Evolutionary conservation across 1,139 yeast species (phyloP).

Genomic region (Yamadazyma atlantica): DNA sequence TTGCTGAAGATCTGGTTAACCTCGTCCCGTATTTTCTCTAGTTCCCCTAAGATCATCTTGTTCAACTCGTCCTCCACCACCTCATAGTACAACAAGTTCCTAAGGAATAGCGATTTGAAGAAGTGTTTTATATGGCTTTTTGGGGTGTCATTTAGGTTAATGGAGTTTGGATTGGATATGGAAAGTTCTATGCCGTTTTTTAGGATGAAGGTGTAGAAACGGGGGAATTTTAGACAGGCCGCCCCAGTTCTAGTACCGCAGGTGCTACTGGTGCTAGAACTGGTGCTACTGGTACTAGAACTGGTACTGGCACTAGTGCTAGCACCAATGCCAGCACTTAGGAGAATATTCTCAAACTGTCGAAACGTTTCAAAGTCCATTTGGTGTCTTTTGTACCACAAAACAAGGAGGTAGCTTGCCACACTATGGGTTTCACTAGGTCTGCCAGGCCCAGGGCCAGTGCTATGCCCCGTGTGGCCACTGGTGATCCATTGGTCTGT

Average conservation of each 20-base stretch:
- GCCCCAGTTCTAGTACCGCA: too few species aligned
- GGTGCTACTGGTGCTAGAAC: too few species aligned
- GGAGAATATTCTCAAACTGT: conserved; percentile 26
- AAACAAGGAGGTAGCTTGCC: not conserved
- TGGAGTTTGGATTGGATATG: too few species aligned
- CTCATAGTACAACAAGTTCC: not conserved
- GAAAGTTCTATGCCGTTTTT: not conserved
- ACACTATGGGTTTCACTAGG: too few species aligned
- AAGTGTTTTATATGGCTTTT: not conserved
- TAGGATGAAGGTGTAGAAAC: conserved; percentile 20
- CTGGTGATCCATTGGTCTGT: too few species aligned
- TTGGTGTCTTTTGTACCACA: conserved; percentile 1
- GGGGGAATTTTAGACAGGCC: conserved; percentile 28
- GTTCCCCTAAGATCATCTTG: conserved; percentile 6
- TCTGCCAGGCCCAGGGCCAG: too few species aligned
- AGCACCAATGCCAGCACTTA: too few species aligned
- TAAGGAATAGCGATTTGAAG: not conserved
- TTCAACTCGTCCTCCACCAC: conserved; percentile 12
- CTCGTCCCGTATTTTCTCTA: not conserved
- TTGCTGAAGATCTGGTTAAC: too few species aligned
- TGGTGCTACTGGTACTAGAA: too few species aligned
- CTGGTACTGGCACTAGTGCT: too few species aligned
- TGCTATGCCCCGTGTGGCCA: too few species aligned
- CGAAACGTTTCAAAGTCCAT: conserved; percentile 12
- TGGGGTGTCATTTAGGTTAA: not conserved